Percentiles rank a stretch among this genome's conserved stretches.
Evolutionary conservation across 2,329 filamentous ascomycete genomes (phyloP).

Genomic region (Cladosporium cucumerinum): DNA sequence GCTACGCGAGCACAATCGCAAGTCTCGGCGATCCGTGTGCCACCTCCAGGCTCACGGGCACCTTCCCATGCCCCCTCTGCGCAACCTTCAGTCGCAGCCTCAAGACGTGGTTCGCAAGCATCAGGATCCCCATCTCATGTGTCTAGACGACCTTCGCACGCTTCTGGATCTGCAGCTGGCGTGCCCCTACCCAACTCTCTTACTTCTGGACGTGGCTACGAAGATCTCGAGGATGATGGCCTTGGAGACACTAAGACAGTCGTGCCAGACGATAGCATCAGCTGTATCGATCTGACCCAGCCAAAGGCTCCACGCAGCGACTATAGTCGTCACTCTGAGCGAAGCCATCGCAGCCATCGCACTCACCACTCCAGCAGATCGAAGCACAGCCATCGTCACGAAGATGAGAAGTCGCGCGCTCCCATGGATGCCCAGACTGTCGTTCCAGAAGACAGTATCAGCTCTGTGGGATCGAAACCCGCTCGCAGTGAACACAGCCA

Average conservation of each 20-base stretch:
- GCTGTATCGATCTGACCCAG: slow-evolving; percentile 34
- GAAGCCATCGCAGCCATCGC: slow-evolving; percentile 11
- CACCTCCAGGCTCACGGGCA: slow-evolving; percentile 19
- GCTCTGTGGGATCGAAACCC: slow-evolving; percentile 32
- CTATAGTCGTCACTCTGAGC: slow-evolving; percentile 2
- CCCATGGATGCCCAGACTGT: slow-evolving; percentile 44
- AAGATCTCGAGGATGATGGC: slow-evolving; percentile 34
- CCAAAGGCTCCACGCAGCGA: slow-evolving; percentile 13
- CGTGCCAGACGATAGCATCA: slow-evolving; percentile 48
- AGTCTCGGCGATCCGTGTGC: slow-evolving; percentile 20
- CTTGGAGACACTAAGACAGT: slow-evolving; percentile 44
- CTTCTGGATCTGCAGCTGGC: slow-evolving; percentile 6
- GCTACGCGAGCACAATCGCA: slow-evolving; percentile 14
- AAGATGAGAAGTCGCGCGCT: slow-evolving; percentile 33
- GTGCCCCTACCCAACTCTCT: slow-evolving; percentile 24
- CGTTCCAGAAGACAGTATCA: slow-evolving; percentile 48
- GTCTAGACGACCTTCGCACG: slow-evolving; percentile 1
- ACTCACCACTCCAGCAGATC: slow-evolving; percentile 8
- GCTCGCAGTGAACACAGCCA: slow-evolving; percentile 14
- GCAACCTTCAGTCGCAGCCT: slow-evolving; percentile 3
- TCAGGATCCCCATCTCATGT: neutral
- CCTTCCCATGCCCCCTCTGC: slow-evolving; percentile 20
- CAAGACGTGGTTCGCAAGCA: slow-evolving; percentile 1
- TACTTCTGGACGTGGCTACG: slow-evolving; percentile 5
- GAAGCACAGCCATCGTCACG: slow-evolving; percentile 4